These are phyloP conservation scores for Fusarium nisikadoi DNA, from an alignment of 2,329 filamentous ascomycete genomes.

Conservation along the genomic window DNA sequence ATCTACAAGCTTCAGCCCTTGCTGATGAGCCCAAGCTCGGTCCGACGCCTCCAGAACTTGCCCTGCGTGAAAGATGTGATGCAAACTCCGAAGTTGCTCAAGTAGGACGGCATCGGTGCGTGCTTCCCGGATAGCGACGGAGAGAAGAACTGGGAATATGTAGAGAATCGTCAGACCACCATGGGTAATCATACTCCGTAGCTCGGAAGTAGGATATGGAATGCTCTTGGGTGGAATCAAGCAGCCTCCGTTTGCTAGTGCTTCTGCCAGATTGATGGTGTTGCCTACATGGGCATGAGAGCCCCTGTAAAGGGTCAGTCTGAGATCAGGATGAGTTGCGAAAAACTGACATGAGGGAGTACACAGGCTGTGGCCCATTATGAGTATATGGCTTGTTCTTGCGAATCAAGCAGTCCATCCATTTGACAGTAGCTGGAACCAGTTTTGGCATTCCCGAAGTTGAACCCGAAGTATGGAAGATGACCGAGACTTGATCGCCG, in stretches of 20 bases:
- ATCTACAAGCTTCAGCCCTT: neutral
- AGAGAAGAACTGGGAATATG: neutral
- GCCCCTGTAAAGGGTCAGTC: neutral
- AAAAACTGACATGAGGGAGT: neutral
- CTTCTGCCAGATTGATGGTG: neutral
- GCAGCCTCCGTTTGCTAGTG: neutral
- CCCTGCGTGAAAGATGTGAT: neutral
- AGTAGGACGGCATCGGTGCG: fast-evolving
- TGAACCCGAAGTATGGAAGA: constrained; percentile 10
- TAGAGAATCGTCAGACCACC: neutral
- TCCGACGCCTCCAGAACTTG: neutral
- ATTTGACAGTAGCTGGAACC: neutral
- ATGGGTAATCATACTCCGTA: constrained; percentile 4
- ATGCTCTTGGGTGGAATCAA: neutral
- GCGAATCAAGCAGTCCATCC: constrained; percentile 14
- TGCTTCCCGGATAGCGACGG: neutral
- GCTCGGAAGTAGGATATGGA: neutral
- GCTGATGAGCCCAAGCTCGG: neutral
- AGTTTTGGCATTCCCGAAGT: constrained; percentile 11
- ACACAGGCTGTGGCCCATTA: neutral
- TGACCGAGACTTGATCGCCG: neutral
- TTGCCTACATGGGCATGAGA: constrained; percentile 12
- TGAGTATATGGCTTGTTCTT: neutral
- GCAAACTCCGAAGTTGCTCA: neutral
- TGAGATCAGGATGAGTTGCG: fast-evolving